Percentiles rank a stretch among this genome's conserved stretches.
phyloP scores from a whole-genome alignment of 2,329 filamentous ascomycete species.

The Zymoseptoria brevis region DNA sequence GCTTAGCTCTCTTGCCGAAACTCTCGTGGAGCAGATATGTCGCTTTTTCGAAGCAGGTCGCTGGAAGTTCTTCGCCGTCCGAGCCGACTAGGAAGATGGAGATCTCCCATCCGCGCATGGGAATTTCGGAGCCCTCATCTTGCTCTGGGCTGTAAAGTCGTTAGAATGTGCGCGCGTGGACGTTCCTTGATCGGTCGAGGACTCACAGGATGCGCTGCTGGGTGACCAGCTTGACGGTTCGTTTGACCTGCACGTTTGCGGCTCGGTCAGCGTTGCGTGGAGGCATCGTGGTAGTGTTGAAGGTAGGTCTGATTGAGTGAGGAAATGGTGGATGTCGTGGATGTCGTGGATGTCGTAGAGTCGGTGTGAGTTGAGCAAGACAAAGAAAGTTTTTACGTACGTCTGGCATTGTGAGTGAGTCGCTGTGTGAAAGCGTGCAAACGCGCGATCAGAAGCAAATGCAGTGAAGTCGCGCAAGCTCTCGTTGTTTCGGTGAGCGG shows the following conservation, averaged over 20 bases:
- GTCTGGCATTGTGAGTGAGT: background rate
- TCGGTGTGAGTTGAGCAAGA: constrained; percentile 1
- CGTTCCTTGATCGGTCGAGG: constrained; percentile 1
- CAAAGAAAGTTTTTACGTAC: background rate
- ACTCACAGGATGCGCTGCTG: constrained; percentile 81
- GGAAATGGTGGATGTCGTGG: background rate
- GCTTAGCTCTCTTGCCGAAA: constrained; percentile 71
- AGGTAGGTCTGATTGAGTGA: background rate
- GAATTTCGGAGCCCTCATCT: constrained; percentile 76
- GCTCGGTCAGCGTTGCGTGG: constrained; percentile 3
- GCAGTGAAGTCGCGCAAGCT: background rate
- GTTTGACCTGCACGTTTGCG: constrained; percentile 45
- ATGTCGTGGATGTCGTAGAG: background rate
- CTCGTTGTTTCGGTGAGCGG: background rate
- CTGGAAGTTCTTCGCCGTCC: constrained; percentile 72
- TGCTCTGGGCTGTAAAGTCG: constrained; percentile 58
- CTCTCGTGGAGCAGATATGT: constrained; percentile 90
- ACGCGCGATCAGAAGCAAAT: background rate
- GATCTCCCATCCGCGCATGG: constrained; percentile 88
- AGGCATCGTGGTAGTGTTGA: constrained; percentile 3
- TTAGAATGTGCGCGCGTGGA: constrained; percentile 10
- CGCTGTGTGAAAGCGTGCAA: background rate
- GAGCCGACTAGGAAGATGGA: constrained; percentile 78
- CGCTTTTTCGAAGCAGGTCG: constrained; percentile 83
- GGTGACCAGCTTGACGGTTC: constrained; percentile 86